Base-by-base conservation (phyloP, 768 basidiomycete genomes). In the Tephrocybe sp. region DNA sequence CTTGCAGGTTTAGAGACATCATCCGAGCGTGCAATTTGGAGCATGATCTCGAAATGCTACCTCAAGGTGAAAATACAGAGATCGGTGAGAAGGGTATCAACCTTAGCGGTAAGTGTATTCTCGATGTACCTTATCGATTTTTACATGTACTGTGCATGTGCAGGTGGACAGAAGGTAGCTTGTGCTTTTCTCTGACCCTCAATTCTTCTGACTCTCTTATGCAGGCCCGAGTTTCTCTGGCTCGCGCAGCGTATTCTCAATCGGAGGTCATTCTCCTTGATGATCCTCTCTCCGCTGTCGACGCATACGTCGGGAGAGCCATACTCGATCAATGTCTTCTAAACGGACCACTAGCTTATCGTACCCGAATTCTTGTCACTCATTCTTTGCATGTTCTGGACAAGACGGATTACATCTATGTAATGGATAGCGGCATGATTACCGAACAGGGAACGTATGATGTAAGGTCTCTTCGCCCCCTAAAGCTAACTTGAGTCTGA, bases 11-110 rank as follows among this genome's bases (percentile, higher is more conserved):
- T 60, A 69, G 76, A 2, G 70, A 76, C 21, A 73, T 86, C 40
- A 70, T 88, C 48, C 61, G 70, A 3, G 85, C 87, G 0, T 93
- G 89, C 62, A 81, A 79, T 30, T 67, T 93, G 47, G 75, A 80
- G 48, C 82, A 81, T 23, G 90, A 93, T 65, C 71, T 93, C 3
- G 78, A 82, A 28, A 79, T 88, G 56, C 72, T 93, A 10, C 83
- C 88, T 1, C 67, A 86, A 44, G 86, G 86, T 3, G 84, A 89
- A 62, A 55, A 74, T 37, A 88, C 86, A 0, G 82, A 85, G 63
- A 85, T 89, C 38, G 88, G 87, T 24, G 89, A 93, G 67, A 85
- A 85, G 61, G 90, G 89, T 0, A 83, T 86, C 58, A 85, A 81
- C 64, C 65, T 85, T 28, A 82, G 81, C 55, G 84, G 83, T 73